phyloP scores from a whole-genome alignment of 2,329 filamentous ascomycete species.

The Fusarium graminum region DNA sequence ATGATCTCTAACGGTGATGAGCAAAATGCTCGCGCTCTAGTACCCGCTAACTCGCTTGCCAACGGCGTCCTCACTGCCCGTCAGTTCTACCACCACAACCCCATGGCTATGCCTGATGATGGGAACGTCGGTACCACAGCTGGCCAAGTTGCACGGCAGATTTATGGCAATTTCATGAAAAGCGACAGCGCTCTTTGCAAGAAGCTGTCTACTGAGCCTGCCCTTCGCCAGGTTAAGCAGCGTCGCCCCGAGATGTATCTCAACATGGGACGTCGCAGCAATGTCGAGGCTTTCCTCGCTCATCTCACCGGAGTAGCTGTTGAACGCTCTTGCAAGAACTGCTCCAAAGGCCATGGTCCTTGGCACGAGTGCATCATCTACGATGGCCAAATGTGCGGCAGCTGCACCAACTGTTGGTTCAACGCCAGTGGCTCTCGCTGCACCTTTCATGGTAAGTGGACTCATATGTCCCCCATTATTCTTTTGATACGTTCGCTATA shows the following conservation, averaged over 20 bases:
- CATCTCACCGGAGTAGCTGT: slow-evolving; percentile 67
- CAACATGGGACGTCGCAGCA: slow-evolving; percentile 69
- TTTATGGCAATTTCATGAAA: slow-evolving; percentile 61
- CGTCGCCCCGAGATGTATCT: slow-evolving; percentile 66
- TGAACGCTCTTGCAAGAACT: slow-evolving; percentile 68
- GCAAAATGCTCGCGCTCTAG: not conserved
- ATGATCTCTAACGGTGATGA: slow-evolving; percentile 8
- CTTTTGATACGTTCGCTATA: not conserved
- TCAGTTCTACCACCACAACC: not conserved
- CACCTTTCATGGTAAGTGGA: slow-evolving; percentile 68
- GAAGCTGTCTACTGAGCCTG: slow-evolving; percentile 63
- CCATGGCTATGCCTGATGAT: not conserved
- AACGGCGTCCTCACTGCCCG: not conserved
- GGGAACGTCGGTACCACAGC: slow-evolving; percentile 50
- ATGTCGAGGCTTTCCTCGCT: slow-evolving; percentile 70
- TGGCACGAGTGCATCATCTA: slow-evolving; percentile 72
- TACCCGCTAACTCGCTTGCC: not conserved
- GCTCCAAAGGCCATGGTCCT: slow-evolving; percentile 70
- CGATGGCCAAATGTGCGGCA: slow-evolving; percentile 71
- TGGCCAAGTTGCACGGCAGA: slow-evolving; percentile 61
- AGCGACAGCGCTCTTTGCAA: slow-evolving; percentile 69
- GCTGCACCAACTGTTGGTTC: slow-evolving; percentile 74
- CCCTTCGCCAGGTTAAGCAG: slow-evolving; percentile 64
- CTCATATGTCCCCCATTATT: not conserved
- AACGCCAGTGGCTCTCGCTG: slow-evolving; percentile 71